These are phyloP conservation scores for Amaranthus cruentus DNA, from an alignment of 148 eudicot species.

Conservation along the genomic window DNA sequence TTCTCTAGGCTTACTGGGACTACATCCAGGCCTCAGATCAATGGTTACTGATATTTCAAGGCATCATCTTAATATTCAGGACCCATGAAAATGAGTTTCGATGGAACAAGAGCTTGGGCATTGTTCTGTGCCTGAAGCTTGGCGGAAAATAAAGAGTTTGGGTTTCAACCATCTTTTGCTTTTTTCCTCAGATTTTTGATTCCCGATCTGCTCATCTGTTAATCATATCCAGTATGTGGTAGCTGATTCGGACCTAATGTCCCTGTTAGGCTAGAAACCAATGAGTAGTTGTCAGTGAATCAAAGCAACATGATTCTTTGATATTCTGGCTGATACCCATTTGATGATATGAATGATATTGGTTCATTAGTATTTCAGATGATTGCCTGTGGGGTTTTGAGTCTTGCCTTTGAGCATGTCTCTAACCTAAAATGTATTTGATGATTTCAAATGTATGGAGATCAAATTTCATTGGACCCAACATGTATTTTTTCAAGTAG, in stretches of 20 bases:
- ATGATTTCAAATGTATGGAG: conserved; percentile 14
- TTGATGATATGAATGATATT: conserved; percentile 12
- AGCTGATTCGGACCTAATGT: background rate
- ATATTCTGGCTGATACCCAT: background rate
- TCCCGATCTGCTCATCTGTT: conserved; percentile 4
- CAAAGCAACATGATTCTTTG: background rate
- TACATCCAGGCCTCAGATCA: conserved; percentile 62
- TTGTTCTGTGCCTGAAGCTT: conserved; percentile 7
- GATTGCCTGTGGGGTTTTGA: conserved; percentile 8
- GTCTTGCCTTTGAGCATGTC: conserved; percentile 11
- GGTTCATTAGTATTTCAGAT: conserved; percentile 14
- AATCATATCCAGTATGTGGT: background rate
- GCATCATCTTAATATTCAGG: background rate
- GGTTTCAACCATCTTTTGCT: conserved; percentile 15
- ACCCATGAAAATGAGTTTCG: conserved; percentile 2
- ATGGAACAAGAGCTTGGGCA: conserved; percentile 9
- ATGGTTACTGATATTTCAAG: conserved; percentile 51
- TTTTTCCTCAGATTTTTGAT: conserved; percentile 8
- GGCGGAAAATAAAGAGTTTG: conserved; percentile 10
- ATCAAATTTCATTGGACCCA: conserved; percentile 6
- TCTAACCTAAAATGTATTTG: conserved; percentile 1
- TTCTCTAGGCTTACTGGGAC: conserved; percentile 70
- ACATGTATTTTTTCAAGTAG: background rate
- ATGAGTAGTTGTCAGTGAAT: conserved; percentile 1
- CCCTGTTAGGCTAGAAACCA: conserved; percentile 11